Evolutionary conservation across 495 filamentous ascomycete genomes (phyloP), one percentile per base, ranked within the genome.

Genomic region (Aspergillus nidulans): DNA sequence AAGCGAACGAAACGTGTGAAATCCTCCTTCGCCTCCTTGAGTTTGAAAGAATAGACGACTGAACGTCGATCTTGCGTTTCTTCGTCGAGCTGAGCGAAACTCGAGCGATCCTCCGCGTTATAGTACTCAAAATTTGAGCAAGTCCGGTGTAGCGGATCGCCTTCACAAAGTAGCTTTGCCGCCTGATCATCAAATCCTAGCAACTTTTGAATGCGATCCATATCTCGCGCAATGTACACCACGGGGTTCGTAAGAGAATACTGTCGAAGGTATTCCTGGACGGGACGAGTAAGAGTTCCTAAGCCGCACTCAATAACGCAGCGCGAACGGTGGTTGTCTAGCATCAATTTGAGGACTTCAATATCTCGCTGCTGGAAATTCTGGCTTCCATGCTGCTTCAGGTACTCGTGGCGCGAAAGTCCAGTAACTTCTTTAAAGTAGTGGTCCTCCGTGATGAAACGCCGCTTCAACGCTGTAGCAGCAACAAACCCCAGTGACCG

Each of bases 91-190:
- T 56, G 57, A 32, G 49, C 34, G 18, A 66, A 24, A 34, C 61
- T 67, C 3, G 69, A 73, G 15, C 66, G 64, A 36, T 76, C 69
- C 72, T 82, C 82, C 38, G 90, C 65, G 59, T 94, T 94, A 72
- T 85, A 91, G 61, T 85, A 91, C 64, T 91, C 88, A 34, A 87
- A 81, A 62, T 91, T 91, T 7, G 88, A 88, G 67, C 87, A 91
- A 15, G 72, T 73, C 49, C 85, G 74, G 65, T 87, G 78, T 45
- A 72, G 66, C 20, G 80, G 71, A 63, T 85, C 69, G 63, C 74
- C 62, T 64, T 80, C 63, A 68, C 76, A 69, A 57, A 86, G 59
- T 57, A 83, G 61, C 58, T 71, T 55, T 64, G 72, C 66, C 48
- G 83, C 70, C 55, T 77, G 77, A 32, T 88, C 80, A 20, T 77